These are phyloP conservation scores for Aspergillus candidus DNA, from an alignment of 2,329 filamentous ascomycete genomes.

Conservation along the genomic window DNA sequence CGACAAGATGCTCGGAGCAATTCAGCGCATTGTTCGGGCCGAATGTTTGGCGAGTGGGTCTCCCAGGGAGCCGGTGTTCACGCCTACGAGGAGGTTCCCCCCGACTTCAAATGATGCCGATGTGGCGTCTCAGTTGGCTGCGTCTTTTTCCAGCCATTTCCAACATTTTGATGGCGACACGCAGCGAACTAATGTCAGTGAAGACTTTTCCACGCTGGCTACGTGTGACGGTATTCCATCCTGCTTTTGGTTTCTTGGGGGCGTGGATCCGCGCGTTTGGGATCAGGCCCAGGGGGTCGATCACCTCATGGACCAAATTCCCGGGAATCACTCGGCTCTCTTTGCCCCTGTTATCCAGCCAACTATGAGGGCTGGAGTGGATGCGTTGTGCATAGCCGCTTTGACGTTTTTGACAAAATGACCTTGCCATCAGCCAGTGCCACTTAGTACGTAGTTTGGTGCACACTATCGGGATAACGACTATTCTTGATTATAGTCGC, in stretches of 20 bases:
- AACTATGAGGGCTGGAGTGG: slow-evolving; percentile 49
- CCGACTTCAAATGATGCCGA: slow-evolving; percentile 48
- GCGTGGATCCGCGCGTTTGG: slow-evolving; percentile 46
- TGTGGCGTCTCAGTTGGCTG: slow-evolving; percentile 40
- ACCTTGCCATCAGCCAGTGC: too few relatives aligned
- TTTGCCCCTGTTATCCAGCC: slow-evolving; percentile 57
- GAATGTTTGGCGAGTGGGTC: slow-evolving; percentile 50
- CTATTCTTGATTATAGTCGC: too few relatives aligned
- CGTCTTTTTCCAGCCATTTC: slow-evolving; percentile 46
- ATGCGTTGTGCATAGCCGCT: slow-evolving; percentile 48
- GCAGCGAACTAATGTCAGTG: slow-evolving; percentile 38
- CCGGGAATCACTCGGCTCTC: slow-evolving; percentile 54
- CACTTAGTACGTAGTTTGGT: too few relatives aligned
- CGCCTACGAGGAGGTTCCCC: slow-evolving; percentile 47
- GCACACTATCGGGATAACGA: too few relatives aligned
- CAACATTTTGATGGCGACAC: slow-evolving; percentile 29
- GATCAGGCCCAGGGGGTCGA: slow-evolving; percentile 45
- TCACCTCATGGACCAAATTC: slow-evolving; percentile 42
- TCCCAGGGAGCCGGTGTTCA: slow-evolving; percentile 43
- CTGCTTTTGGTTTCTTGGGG: slow-evolving; percentile 54
- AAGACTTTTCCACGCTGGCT: slow-evolving; percentile 55
- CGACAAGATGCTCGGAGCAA: slow-evolving; percentile 41
- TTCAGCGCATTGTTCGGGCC: slow-evolving; percentile 52
- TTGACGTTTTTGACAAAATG: slow-evolving; percentile 36
- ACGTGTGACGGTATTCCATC: slow-evolving; percentile 45